Base-by-base conservation (phyloP, 2,329 filamentous ascomycete genomes). In the Pseudocercospora macadamiae region DNA sequence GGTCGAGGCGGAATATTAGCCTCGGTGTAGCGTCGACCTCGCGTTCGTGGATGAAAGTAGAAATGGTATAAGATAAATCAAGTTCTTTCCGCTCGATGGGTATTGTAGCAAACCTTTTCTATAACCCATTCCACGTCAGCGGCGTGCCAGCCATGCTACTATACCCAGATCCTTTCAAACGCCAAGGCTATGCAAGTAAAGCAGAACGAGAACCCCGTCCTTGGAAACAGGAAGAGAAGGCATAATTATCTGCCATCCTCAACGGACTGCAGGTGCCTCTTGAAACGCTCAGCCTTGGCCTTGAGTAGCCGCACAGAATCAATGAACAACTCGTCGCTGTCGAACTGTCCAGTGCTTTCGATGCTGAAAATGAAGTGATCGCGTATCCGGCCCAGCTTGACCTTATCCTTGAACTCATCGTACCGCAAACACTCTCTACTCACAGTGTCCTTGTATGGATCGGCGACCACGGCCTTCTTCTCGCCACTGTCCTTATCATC, bases 301-400 rank as follows among this genome's bases (percentile, higher is more conserved):
- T 93, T 96, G 63, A 99, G 78, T 67, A 91, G 81, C 77, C 89
- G 89, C 51, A 99, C 84, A 25, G 91, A 87, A 77, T 97, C 92
- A 57, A 99, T 77, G 80, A 99, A 97, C 64, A 99, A 82, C 76
- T 92, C 88, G 70, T 97, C 93, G 72, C 92, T 96, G 59, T 95
- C 88, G 81, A 91, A 96, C 78, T 99, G 95, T 4, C 95, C 96
- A 0, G 91, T 89, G 80, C 93, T 97, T 81, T 99, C 95, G 32
- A 99, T 83, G 55, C 87, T 89, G 82, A 95, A 99, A 76, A 99
- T 97, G 76, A 99, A 99, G 79, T 99, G 96, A 75, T 99, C 95
- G 65, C 92, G 83, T 68, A 92, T 81, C 55, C 96, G 84, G 42
- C 95, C 95, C 28, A 99, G 85, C 81, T 92, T 93, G 64, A 99